phyloP scores from a whole-genome alignment of 768 basidiomycete species.

The Pholiota microspora region DNA sequence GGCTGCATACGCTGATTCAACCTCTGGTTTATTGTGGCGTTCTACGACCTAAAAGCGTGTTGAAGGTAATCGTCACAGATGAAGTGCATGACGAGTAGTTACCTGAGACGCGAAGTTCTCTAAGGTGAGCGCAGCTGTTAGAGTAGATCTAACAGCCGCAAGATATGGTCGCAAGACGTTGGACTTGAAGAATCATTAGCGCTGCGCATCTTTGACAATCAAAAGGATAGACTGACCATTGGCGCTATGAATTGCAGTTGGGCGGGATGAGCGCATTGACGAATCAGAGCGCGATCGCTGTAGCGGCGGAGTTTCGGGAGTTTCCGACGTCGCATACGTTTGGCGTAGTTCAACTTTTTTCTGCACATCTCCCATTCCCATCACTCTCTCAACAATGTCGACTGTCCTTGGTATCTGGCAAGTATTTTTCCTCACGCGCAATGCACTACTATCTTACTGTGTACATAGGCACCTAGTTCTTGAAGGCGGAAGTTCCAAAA shows the following conservation, averaged over 20 bases:
- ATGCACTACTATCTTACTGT: slow-evolving; percentile 4
- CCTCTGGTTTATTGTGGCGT: slow-evolving; percentile 95
- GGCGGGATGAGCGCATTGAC: not conserved
- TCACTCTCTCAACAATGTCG: slow-evolving; percentile 39
- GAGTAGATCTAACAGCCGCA: slow-evolving; percentile 90
- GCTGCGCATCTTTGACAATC: not conserved
- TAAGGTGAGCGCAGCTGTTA: slow-evolving; percentile 96
- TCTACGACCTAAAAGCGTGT: slow-evolving; percentile 74
- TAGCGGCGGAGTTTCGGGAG: slow-evolving; percentile 46
- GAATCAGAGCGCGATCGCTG: slow-evolving; percentile 12
- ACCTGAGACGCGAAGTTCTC: slow-evolving; percentile 99
- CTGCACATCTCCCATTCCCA: slow-evolving; percentile 13
- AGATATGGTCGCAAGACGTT: slow-evolving; percentile 96
- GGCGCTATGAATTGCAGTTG: not conserved
- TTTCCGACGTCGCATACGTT: slow-evolving; percentile 19
- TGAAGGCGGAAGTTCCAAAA: slow-evolving; percentile 54
- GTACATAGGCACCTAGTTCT: slow-evolving; percentile 58
- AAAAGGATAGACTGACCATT: slow-evolving; percentile 1
- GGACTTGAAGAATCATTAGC: slow-evolving; percentile 52
- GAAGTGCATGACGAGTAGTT: slow-evolving; percentile 18
- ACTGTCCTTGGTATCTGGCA: slow-evolving; percentile 70
- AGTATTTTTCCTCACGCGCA: slow-evolving; percentile 28
- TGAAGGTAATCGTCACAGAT: slow-evolving; percentile 16
- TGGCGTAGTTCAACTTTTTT: slow-evolving; percentile 14
- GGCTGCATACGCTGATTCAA: slow-evolving; percentile 73